phyloP scores from a whole-genome alignment of 148 eudicot species.

The Cornus florida region DNA sequence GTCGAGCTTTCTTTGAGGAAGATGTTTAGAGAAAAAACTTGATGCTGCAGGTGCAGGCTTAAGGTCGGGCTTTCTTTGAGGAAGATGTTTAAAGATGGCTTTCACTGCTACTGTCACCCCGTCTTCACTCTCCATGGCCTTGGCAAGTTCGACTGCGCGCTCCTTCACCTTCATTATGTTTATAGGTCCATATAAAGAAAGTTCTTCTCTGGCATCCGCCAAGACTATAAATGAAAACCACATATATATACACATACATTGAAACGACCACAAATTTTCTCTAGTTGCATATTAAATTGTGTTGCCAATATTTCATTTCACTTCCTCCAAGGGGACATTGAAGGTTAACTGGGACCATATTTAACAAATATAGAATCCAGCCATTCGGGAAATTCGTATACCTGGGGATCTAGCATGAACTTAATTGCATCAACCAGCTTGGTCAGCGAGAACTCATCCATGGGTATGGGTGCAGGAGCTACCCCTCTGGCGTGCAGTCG shows the following conservation, averaged over 20 bases:
- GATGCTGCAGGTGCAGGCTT: conserved; percentile 33
- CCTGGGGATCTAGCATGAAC: conserved; percentile 78
- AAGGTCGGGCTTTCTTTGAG: conserved; percentile 38
- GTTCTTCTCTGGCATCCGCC: neutral
- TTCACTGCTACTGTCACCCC: conserved; percentile 85
- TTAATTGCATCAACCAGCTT: conserved; percentile 77
- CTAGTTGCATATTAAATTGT: neutral
- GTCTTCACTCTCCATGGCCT: conserved; percentile 84
- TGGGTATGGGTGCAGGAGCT: conserved; percentile 86
- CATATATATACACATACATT: no score
- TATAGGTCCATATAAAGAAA: neutral
- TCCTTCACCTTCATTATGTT: conserved; percentile 58
- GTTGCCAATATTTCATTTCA: no score
- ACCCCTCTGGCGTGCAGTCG: conserved; percentile 94
- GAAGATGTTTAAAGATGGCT: conserved; percentile 80
- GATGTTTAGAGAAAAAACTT: conserved; percentile 37
- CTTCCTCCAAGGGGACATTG: no score
- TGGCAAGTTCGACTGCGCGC: conserved; percentile 64
- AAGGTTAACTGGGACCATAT: no score
- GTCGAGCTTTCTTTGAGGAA: no score
- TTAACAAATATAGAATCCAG: neutral
- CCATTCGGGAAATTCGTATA: conserved; percentile 20
- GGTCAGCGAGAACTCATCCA: conserved; percentile 76
- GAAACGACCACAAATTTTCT: neutral
- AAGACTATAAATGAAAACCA: neutral